Evolutionary conservation across 495 filamentous ascomycete genomes (phyloP), one percentile per base, ranked within the genome.

Genomic region (Bathelium albidoporum): DNA sequence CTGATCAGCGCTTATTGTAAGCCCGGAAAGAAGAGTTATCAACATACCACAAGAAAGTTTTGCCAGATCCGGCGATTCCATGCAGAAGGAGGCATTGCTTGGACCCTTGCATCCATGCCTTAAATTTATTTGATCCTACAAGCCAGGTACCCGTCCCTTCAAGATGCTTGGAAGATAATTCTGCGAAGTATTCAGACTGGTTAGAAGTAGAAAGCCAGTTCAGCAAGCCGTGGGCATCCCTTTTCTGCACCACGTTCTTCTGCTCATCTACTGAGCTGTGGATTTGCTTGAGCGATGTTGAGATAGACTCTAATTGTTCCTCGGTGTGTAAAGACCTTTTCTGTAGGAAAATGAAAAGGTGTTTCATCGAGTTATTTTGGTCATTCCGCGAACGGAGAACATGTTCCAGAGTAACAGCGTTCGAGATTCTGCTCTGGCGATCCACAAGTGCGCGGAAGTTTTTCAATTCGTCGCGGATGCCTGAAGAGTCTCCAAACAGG

Each of bases 371-470:
- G 44, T n/a, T 49, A 20, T 49, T 49, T 49, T 49, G 44, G 24
- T 63, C 18, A 24, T 63, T 53, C 61, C 53, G 39, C 32, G 39
- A 32, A 29, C 44, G 24, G 24, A 63, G 22, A 44, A 63, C 61
- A 44, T 63, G 61, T 39, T 63, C 61, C 14, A 63, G 61, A 28
- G 61, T 63, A 29, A 63, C 45, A 26, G 61, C 61, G 28, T 63
- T 49, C 61, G 61, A 63, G 22, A 63, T 63, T 39, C 41, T 41
- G 28, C 61, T 58, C 28, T 63, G 61, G 28, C 29, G 45, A 29
- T 32, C 7, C 11, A 63, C 12, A 58, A 63, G 61, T 39, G 22
- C 3, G n/a, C 41, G 24, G 28, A 63, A 58, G n/a, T 63, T 49
- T 20, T 63, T 49, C 16, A 63, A 49, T 32, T 63, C 29, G 34